phyloP scores from a whole-genome alignment of 345 rosid genomes.

The Salix brachista region DNA sequence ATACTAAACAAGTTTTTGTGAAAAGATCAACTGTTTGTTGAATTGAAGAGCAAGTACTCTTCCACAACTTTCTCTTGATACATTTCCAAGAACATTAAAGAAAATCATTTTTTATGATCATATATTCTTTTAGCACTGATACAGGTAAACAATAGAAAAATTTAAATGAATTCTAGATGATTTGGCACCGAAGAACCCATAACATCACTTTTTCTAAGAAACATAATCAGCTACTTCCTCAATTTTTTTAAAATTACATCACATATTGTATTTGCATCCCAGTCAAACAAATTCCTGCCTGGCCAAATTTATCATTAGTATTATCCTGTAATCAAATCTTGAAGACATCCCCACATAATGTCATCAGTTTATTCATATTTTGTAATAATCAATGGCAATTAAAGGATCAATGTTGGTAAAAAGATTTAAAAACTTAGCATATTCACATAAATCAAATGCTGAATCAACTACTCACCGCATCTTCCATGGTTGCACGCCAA shows the following conservation, averaged over 20 bases:
- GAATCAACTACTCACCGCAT: slow-evolving; percentile 65
- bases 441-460: background rate
- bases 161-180: background rate
- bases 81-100: background rate
- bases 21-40: no score
- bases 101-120: background rate
- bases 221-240: no score
- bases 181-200: background rate
- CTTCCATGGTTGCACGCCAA: slow-evolving; percentile 98
- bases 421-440: background rate
- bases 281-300: background rate
- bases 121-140: background rate
- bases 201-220: background rate
- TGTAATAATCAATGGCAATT: background rate
- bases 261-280: background rate
- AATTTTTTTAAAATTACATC: background rate
- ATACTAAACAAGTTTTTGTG: no score
- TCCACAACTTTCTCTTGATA: background rate
- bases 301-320: background rate
- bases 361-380: background rate
- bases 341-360: background rate
- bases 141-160: no score
- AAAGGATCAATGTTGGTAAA: background rate
- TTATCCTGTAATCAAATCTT: background rate
- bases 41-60: background rate